These are phyloP conservation scores for Beauveria asiatica DNA, from an alignment of 2,329 filamentous ascomycete species.

Conservation along the genomic window DNA sequence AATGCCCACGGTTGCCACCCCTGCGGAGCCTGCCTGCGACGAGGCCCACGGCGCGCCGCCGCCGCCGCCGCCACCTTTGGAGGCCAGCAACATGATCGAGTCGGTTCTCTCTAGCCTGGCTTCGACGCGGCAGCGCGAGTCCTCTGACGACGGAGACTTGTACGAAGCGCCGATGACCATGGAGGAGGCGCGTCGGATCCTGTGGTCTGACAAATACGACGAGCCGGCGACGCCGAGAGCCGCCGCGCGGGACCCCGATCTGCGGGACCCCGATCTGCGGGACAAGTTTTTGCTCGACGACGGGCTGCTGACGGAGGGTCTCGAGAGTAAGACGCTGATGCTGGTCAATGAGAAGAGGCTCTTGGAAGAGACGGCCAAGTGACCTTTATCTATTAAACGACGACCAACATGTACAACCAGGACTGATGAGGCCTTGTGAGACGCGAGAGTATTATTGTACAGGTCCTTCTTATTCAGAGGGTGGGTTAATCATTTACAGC, in stretches of 20 bases:
- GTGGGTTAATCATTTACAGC: too few species aligned
- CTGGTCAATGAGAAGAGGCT: slow-evolving; percentile 27
- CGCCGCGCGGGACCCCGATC: slow-evolving; percentile 8
- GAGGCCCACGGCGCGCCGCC: not conserved
- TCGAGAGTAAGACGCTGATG: slow-evolving; percentile 33
- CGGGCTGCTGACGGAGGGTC: slow-evolving; percentile 19
- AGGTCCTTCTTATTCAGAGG: not conserved
- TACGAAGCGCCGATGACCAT: slow-evolving; percentile 29
- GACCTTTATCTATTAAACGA: not conserved
- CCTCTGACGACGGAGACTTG: slow-evolving; percentile 12
- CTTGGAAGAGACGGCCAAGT: slow-evolving; percentile 19
- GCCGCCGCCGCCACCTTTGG: not conserved
- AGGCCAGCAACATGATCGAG: not conserved
- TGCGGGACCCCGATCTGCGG: slow-evolving; percentile 26
- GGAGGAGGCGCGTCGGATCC: slow-evolving; percentile 30
- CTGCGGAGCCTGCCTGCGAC: not conserved
- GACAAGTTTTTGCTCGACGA: slow-evolving; percentile 35
- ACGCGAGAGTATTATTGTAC: not conserved
- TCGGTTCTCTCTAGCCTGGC: not conserved
- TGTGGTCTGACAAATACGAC: slow-evolving; percentile 28
- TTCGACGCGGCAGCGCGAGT: not conserved
- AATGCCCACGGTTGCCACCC: slow-evolving; percentile 8
- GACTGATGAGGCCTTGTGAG: not conserved
- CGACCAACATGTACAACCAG: not conserved
- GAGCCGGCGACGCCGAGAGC: slow-evolving; percentile 12